Conservation (phyloP, 2,329 filamentous ascomycete species). For the Lizonia empirigonia region DNA sequence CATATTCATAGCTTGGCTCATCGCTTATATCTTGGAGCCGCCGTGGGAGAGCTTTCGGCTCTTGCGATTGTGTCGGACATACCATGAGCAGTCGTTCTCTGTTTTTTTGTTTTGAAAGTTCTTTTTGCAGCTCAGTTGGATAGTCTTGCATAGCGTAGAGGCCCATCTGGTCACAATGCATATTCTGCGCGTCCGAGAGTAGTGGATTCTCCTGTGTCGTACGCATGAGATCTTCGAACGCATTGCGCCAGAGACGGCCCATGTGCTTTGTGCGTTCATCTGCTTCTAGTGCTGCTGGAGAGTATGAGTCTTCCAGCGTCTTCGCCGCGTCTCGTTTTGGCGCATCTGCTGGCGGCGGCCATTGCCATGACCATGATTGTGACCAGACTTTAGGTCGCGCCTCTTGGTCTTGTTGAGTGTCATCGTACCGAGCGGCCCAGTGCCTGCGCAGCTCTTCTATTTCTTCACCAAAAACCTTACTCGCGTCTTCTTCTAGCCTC, state of each 20-base stretch:
- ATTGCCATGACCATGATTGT: slow-evolving; percentile 27
- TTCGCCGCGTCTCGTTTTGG: slow-evolving; percentile 3
- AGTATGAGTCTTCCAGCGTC: slow-evolving; percentile 50
- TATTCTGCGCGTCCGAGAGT: slow-evolving; percentile 11
- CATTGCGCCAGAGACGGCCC: slow-evolving; percentile 59
- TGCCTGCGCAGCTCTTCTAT: slow-evolving; percentile 11
- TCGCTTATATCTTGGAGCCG: slow-evolving; percentile 20
- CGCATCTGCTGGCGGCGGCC: slow-evolving; percentile 26
- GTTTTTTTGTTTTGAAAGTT: slow-evolving; percentile 2
- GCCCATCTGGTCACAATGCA: slow-evolving; percentile 21
- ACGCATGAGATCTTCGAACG: slow-evolving; percentile 64
- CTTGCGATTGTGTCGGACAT: background rate
- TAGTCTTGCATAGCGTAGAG: slow-evolving; percentile 8
- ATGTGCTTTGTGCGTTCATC: slow-evolving; percentile 46
- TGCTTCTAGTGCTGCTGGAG: slow-evolving; percentile 60
- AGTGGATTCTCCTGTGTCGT: slow-evolving; percentile 31
- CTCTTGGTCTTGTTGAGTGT: background rate
- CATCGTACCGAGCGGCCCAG: slow-evolving; percentile 10
- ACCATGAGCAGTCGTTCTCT: background rate
- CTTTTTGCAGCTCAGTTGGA: too few relatives aligned
- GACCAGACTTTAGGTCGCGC: slow-evolving; percentile 13
- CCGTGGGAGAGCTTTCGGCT: background rate
- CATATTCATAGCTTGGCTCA: slow-evolving; percentile 43
- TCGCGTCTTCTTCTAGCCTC: slow-evolving; percentile 13
- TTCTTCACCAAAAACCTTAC: slow-evolving; percentile 7